Evolutionary conservation across 441 rosid species (phyloP), one percentile per base, ranked within the genome.

Genomic region (Brassica balearica): DNA sequence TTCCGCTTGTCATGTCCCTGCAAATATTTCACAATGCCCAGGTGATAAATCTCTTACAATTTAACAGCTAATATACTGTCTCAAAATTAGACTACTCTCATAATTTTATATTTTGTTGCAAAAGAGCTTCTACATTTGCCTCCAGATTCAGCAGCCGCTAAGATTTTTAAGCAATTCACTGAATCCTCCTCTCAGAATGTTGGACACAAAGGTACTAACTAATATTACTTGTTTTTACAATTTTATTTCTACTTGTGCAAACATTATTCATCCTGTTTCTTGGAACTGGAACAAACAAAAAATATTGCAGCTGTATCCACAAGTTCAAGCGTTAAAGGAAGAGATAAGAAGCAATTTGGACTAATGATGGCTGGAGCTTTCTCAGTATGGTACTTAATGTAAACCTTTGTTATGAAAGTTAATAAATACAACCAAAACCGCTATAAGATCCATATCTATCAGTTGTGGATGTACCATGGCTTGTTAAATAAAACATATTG

Each of bases 41-140:
- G 88, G 84, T 82, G 69, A 66, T 19, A 61, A 46, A 75, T 34
- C 8, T 60, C 68, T 61, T 8, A 46, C 17, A 61, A 14, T 14
- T 55, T 15, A 55, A 15, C 60, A 7, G 60, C 60, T 55, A 2
- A 2, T 17, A 14, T 22, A 53, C 8, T 6, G 3, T 15, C 59
- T 15, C 59, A 53, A 53, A 1, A 53, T 53, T 14, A 53, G 9
- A 53, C 3, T 3, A 6, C 2, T 53, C 59, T 53, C 22, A 53
- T 53, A 0, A 53, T 61, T 51, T 53, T 58, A 61, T 46, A 53
- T 72, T 48, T 72, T 70, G 25, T 77, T 76, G 80, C 75, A 65
- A 67, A 75, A 79, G 87, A 77, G 17, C 83, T 85, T 75, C 71
- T 85, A 34, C 84, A 83, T 69, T 25, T 82, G 78, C 64, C 85